Base-by-base conservation (phyloP, 768 basidiomycete genomes). In the Fistulinella prunicolor region DNA sequence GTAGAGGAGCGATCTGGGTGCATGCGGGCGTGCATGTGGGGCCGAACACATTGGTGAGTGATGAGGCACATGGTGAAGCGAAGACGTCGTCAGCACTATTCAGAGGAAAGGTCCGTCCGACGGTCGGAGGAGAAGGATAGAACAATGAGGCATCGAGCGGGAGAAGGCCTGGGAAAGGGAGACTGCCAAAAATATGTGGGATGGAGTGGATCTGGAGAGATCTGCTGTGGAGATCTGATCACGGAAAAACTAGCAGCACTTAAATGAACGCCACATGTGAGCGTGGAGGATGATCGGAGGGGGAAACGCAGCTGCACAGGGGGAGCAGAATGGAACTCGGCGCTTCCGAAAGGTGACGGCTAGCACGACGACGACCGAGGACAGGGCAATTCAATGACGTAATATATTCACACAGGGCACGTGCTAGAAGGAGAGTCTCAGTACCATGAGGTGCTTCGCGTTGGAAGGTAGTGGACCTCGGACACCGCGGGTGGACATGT, bases 401-500 rank as follows among this genome's bases (percentile, higher is more conserved):
- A 55, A 45, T 20, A 28, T 16, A 19, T 19, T n/a, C n/a, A n/a
- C n/a, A n/a, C 26, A 28, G 13, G 30, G 4, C 7, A 32, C 7
- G 30, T n/a, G n/a, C n/a, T n/a, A 14, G 13, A 32, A 32, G 13
- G 13, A 12, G 9, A 14, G 51, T 44, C 51, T 53, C 46, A 53
- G 48, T 44, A 38, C 46, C 59, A 62, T 56, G 62, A 59, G 59
- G 61, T n/a, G n/a, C n/a, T n/a, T n/a, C n/a, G n/a, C n/a, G n/a
- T 53, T 17, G 32, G 47, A 32, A 51, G 47, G 47, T 51, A 10
- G 0, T 10, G 23, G 55, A 55, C 65, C 67, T 49, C 57, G 24
- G 22, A 19, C 19, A 67, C 46, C 10, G 1, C 0, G 0, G 0
- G 3, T 21, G n/a, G 45, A 57, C 66, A 68, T 66, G 62, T 63